Conservation (phyloP, 345 rosid species). For the Boechera retrofracta region DNA sequence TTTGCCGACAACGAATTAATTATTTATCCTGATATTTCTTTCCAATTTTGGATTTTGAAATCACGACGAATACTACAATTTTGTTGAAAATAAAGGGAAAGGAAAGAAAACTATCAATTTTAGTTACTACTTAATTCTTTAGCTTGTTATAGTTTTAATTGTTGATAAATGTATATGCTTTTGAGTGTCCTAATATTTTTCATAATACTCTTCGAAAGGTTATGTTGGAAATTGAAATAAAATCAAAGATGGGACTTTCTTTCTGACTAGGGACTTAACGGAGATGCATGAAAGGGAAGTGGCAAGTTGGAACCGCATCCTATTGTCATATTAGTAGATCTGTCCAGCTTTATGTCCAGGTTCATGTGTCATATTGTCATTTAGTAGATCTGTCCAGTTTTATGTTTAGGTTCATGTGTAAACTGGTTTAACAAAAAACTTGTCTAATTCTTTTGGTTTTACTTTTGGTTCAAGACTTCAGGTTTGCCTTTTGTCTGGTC, state of each 20-base stretch:
- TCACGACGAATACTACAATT: neutral
- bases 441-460: neutral
- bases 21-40: neutral
- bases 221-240: too few relatives aligned
- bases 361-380: neutral
- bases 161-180: neutral
- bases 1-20: constrained; percentile 27
- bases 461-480: neutral
- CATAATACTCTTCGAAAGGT: neutral
- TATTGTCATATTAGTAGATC: neutral
- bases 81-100: constrained; percentile 5
- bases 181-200: neutral
- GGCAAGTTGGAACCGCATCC: neutral
- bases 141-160: neutral
- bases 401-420: neutral
- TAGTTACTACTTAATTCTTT: too few relatives aligned
- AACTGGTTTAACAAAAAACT: neutral
- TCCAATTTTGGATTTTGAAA: constrained; percentile 11
- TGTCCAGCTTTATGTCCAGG: neutral
- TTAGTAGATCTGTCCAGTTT: neutral
- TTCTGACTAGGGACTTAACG: neutral
- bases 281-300: neutral
- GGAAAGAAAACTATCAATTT: constrained; percentile 7
- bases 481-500: too few relatives aligned
- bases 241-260: neutral